These are phyloP conservation scores for Sporobolomyces roseus DNA, from an alignment of 768 basidiomycete species.

Conservation along the genomic window DNA sequence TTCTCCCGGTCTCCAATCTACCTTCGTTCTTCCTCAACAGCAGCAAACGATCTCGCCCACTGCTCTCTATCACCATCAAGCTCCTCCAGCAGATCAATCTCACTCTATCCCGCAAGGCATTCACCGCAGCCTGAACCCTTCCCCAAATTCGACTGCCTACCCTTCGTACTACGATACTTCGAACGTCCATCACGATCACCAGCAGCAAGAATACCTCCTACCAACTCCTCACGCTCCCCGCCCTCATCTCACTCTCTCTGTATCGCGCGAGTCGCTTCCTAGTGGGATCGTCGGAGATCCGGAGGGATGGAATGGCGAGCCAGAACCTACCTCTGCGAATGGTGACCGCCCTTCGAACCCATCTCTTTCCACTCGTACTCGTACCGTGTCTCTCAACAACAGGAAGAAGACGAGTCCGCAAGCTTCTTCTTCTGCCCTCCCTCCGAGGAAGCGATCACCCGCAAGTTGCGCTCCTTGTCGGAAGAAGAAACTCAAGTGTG, in stretches of 20 bases:
- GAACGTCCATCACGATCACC: neutral
- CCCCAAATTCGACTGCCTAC: neutral
- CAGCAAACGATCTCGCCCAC: conserved; percentile 10
- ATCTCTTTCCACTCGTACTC: neutral
- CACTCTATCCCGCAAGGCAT: neutral
- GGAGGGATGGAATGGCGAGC: neutral
- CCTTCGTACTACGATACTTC: neutral
- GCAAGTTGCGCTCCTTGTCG: conserved; percentile 31
- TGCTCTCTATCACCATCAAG: neutral
- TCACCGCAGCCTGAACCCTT: neutral
- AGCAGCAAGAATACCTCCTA: neutral
- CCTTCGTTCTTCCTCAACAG: neutral
- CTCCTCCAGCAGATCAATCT: neutral
- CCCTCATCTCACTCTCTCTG: neutral
- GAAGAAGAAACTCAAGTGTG: conserved; percentile 34
- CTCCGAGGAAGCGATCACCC: conserved; percentile 10
- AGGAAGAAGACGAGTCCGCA: conserved; percentile 10
- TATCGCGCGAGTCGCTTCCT: too few relatives aligned
- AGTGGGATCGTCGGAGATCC: conserved; percentile 9
- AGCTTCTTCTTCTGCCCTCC: neutral
- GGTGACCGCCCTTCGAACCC: neutral
- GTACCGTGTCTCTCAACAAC: neutral
- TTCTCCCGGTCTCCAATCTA: neutral
- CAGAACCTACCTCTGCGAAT: neutral
- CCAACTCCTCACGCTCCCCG: neutral